Base-by-base conservation (phyloP, 371 early-diverging fungal species). In the Coemansia sp. region DNA sequence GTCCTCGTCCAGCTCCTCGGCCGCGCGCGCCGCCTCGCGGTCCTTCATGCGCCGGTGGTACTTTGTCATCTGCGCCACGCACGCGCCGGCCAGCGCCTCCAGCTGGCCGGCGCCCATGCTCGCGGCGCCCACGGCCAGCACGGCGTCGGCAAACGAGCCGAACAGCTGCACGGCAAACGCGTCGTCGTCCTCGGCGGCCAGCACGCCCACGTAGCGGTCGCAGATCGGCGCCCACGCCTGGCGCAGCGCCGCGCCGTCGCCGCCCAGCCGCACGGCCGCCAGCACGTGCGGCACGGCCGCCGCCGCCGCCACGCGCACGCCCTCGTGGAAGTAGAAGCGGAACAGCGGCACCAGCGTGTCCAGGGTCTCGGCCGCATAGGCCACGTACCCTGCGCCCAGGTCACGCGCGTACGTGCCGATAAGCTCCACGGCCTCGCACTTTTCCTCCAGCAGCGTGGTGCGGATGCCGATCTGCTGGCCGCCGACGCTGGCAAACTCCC, bases 391-490 rank as follows among this genome's bases (percentile, higher is more conserved):
- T 34, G 88, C 85, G 47, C 92, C 93, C 49, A 99, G 85, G 67
- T 94, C 92, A 55, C 90, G 84, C 14, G 95, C 95, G 70, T 97
- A 99, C 72, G 91, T 92, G 37, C 90, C 85, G 58, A 99, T 81
- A 97, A 98, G 97, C 77, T 98, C 98, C 31, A 98, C 90, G 31
- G 99, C 98, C 24, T 94, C 93, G 78, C 90, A 90, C 79, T 97
- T 99, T 66, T 98, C 98, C 75, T 99, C 98, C 60, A 99, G 80
- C 10, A 89, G 85, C 12, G 94, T 86, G 16, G 98, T 97, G 80
- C 90, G 90, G 83, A 99, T 94, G 55, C 94, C 97, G 62, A 99
- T 86, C 74, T 90, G 92, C 79, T 95, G 91, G 24, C 91, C 94
- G 40, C 91, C 89, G 40, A 93, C 82, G 57, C 82, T 88, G 50